These are phyloP conservation scores for Dendrobium officinale DNA, from an alignment of 106 monocot species.

Conservation along the genomic window DNA sequence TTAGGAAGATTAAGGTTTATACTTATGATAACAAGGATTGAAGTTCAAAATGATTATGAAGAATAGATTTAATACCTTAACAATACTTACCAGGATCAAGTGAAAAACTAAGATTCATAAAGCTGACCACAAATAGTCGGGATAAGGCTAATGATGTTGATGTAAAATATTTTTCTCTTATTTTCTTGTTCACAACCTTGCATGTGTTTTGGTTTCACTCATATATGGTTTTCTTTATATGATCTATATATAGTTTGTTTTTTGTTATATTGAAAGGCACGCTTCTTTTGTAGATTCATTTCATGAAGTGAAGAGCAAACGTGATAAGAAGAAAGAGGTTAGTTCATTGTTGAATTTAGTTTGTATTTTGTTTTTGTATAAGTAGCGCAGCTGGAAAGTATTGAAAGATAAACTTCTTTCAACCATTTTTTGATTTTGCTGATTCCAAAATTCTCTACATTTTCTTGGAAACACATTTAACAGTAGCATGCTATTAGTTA, in stretches of 20 bases:
- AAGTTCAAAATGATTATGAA: background rate
- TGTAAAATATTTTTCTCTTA: background rate
- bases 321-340: constrained; percentile 98
- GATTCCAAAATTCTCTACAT: background rate
- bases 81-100: background rate
- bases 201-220: background rate
- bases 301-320: constrained; percentile 96
- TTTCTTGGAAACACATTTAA: background rate
- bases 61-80: background rate
- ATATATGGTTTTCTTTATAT: background rate
- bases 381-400: background rate
- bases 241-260: background rate
- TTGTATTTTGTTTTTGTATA: background rate
- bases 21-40: background rate
- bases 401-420: background rate
- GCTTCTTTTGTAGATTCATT: constrained; percentile 63
- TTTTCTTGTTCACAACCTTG: background rate
- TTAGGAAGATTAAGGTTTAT: too few species aligned
- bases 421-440: background rate
- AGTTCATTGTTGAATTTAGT: constrained; percentile 9
- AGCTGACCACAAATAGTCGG: background rate
- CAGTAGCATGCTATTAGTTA: background rate
- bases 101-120: background rate
- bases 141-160: background rate
- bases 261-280: background rate